Base-by-base conservation (phyloP, 75 land plant genomes). In the Pinus tabuliformis region DNA sequence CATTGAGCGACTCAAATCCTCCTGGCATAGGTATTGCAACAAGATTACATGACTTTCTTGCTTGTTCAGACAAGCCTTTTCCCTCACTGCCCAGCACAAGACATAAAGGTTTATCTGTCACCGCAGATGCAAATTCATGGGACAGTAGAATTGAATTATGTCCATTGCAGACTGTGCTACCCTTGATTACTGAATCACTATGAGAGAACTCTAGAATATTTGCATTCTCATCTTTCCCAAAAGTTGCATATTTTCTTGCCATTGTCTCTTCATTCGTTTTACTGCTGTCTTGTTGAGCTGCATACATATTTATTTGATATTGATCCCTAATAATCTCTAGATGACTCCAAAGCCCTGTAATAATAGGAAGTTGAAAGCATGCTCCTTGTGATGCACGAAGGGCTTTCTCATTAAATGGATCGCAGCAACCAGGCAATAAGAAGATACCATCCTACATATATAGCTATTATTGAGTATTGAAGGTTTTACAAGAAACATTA, bases 361-460 rank as follows among this genome's bases (percentile, higher is more conserved):
- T 89, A 75, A 97, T 87, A 6, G 93, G 93, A 42, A 97, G 63
- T 82, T 97, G 91, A 80, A 97, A 97, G 56, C 87, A 83, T 21
- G 98, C 91, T 73, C 99, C 99, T 22, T 95, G 81, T 60, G 92
- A 86, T 30, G 99, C 95, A 74, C 99, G 82, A 12, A 97, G 80
- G 28, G 95, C 93, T 81, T 95, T 97, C 62, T 95, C 98, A 70
- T 97, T 97, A 88, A 97, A 94, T 56, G 99, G 98, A 78, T 97
- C 99, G 74, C 99, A 97, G 73, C 99, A 95, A n/a, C 98, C 95
- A 73, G 91, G 87, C 61, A 97, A 85, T 68, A 97, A 77, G 72
- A 89, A 97, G 1, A 84, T 86, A n/a, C 93, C 98, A 82, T 87
- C 93, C 99, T 97, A 87, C 72, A 59, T 56, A 17, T 14, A 77